Evolutionary conservation across 2,329 filamentous ascomycete genomes (phyloP).

Genomic region (Pestalotiopsis sp.): DNA sequence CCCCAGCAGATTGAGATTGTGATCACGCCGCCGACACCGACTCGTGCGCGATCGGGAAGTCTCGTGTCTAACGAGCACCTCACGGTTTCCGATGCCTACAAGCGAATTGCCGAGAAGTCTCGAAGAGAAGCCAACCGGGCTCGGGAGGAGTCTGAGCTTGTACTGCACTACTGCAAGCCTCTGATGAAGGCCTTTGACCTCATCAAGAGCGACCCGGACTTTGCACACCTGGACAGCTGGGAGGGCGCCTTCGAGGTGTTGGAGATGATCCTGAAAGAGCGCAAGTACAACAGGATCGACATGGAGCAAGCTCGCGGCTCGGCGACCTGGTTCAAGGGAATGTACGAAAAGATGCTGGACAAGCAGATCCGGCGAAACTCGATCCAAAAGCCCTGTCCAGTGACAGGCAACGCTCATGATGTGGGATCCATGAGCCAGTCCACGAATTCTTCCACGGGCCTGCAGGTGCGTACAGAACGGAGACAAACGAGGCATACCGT

Average conservation of each 20-base stretch:
- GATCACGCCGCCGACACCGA: not conserved
- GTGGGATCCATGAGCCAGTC: too few relatives aligned
- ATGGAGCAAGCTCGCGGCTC: not conserved
- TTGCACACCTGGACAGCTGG: not conserved
- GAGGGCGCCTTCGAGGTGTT: slow-evolving; percentile 2
- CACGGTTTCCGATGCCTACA: not conserved
- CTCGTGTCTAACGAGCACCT: slow-evolving; percentile 1
- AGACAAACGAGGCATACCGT: too few relatives aligned
- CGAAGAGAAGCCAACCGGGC: not conserved
- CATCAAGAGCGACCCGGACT: not conserved
- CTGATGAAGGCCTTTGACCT: slow-evolving; percentile 1
- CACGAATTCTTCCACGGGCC: too few relatives aligned
- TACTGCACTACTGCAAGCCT: not conserved
- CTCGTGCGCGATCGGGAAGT: not conserved
- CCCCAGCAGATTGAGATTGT: not conserved
- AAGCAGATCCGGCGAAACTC: not conserved
- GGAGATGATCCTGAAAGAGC: slow-evolving; percentile 1
- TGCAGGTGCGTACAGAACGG: too few relatives aligned
- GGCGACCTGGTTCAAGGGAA: not conserved
- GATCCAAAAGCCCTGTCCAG: too few relatives aligned
- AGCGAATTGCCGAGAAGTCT: not conserved
- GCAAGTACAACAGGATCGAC: not conserved
- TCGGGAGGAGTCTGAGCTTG: not conserved
- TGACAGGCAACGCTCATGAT: too few relatives aligned
- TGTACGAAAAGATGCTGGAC: not conserved